A percentile compares a stretch with the other conserved stretches of the same genome.
Evolutionary conservation across 331 rosid genomes (phyloP).

Genomic region (Malus hybrid): DNA sequence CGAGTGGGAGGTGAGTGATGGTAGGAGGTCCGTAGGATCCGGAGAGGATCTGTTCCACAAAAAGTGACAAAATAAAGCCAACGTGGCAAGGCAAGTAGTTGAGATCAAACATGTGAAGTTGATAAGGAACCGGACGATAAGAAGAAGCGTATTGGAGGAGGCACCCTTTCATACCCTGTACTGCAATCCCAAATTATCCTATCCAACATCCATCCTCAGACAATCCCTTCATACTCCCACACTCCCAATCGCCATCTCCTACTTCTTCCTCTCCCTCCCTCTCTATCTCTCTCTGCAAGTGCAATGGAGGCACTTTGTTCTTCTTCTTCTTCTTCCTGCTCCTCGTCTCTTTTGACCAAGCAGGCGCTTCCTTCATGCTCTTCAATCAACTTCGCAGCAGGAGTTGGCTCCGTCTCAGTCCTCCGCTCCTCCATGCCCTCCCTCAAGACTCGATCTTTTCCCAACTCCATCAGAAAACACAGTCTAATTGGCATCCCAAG

Average conservation of each 20-base stretch:
- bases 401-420: conserved; percentile 26
- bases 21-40: no score
- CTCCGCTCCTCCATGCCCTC: conserved; percentile 33
- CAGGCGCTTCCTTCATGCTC: conserved; percentile 6
- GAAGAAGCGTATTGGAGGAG: not conserved
- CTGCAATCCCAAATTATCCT: not conserved
- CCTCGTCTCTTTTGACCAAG: not conserved
- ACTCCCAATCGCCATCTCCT: not conserved
- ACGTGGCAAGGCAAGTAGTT: not conserved
- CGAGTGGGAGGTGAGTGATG: no score
- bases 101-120: not conserved
- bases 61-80: no score
- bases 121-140: conserved; percentile 5
- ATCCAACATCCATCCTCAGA: not conserved
- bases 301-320: conserved; percentile 25
- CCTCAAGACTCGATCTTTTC: conserved; percentile 28
- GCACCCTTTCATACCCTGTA: conserved; percentile 4
- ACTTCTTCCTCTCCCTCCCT: not conserved
- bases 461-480: conserved; percentile 18
- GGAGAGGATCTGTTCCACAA: no score
- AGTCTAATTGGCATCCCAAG: conserved; percentile 16
- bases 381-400: conserved; percentile 11
- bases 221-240: conserved; percentile 21
- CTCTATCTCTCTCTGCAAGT: not conserved
- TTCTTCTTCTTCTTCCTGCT: conserved; percentile 8